Evolutionary conservation across 1,139 yeast species (phyloP).

Genomic region (Yamadazyma taylorii): DNA sequence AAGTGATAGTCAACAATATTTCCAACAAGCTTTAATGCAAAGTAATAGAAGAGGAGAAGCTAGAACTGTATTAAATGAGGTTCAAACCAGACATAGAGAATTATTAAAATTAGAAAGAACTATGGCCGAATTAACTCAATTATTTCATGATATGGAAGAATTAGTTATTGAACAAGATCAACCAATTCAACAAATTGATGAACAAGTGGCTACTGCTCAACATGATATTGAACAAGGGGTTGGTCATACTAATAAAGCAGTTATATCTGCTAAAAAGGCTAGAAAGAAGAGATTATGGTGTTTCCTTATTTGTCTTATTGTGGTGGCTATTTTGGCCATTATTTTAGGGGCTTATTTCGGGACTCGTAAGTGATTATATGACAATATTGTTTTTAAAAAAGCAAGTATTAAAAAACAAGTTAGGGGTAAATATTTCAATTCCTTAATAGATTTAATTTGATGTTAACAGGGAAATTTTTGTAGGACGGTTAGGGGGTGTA

Average conservation of each 20-base stretch:
- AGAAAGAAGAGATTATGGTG: constrained; percentile 94
- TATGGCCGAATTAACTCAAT: constrained; percentile 92
- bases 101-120: constrained; percentile 92
- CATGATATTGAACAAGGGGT: constrained; percentile 92
- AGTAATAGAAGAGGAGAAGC: constrained; percentile 97
- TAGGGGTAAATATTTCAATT: too few species aligned
- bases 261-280: constrained; percentile 82
- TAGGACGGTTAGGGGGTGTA: too few species aligned
- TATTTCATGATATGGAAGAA: constrained; percentile 95
- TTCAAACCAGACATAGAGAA: constrained; percentile 94
- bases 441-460: too few species aligned
- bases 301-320: constrained; percentile 59
- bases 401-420: too few species aligned
- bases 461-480: too few species aligned
- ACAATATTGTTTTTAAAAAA: not conserved
- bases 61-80: constrained; percentile 91
- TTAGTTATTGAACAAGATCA: constrained; percentile 95
- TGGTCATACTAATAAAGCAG: constrained; percentile 91
- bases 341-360: constrained; percentile 56
- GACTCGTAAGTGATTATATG: constrained; percentile 14
- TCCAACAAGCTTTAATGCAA: constrained; percentile 89
- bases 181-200: constrained; percentile 78
- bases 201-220: constrained; percentile 81
- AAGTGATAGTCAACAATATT: constrained; percentile 78
- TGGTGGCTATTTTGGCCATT: constrained; percentile 65